Evolutionary conservation across 148 eudicot genomes (phyloP).

Genomic region (Diospyros lotus): DNA sequence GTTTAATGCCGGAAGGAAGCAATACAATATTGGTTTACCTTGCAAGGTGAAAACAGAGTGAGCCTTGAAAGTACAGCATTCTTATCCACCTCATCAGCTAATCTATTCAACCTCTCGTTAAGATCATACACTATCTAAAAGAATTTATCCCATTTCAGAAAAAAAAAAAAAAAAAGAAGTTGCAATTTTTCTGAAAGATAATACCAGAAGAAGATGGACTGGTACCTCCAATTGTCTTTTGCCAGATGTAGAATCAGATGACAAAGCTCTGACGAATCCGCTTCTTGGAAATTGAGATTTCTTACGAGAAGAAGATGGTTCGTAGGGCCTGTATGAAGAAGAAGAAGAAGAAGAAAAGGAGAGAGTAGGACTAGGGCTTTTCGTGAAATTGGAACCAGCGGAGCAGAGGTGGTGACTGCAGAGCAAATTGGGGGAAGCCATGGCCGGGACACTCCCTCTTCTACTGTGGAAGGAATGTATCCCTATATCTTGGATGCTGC

Average conservation of each 20-base stretch:
- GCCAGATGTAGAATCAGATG: slow-evolving; percentile 39
- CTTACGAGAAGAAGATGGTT: slow-evolving; percentile 21
- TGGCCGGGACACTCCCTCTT: slow-evolving; percentile 1
- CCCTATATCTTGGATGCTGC: no score
- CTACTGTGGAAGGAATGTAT: no score
- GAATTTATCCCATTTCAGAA: neutral
- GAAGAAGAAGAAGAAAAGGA: slow-evolving; percentile 17
- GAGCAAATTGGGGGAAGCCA: slow-evolving; percentile 53
- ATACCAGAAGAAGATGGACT: neutral
- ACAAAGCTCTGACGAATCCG: slow-evolving; percentile 47
- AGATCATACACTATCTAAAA: slow-evolving; percentile 71
- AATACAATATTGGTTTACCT: slow-evolving; percentile 37
- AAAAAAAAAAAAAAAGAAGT: neutral
- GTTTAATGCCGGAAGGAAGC: neutral
- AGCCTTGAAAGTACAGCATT: slow-evolving; percentile 78
- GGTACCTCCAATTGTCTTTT: slow-evolving; percentile 59
- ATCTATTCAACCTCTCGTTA: slow-evolving; percentile 60
- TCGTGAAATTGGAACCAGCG: slow-evolving; percentile 11
- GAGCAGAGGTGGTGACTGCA: slow-evolving; percentile 31
- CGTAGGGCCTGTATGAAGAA: slow-evolving; percentile 21
- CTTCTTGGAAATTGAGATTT: slow-evolving; percentile 27
- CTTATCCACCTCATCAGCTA: slow-evolving; percentile 83
- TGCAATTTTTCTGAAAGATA: neutral
- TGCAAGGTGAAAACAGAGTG: slow-evolving; percentile 94
- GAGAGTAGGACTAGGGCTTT: slow-evolving; percentile 12